phyloP scores from a whole-genome alignment of 1,284 basidiomycete species.

The Anthracocystis panici-leucophaei region DNA sequence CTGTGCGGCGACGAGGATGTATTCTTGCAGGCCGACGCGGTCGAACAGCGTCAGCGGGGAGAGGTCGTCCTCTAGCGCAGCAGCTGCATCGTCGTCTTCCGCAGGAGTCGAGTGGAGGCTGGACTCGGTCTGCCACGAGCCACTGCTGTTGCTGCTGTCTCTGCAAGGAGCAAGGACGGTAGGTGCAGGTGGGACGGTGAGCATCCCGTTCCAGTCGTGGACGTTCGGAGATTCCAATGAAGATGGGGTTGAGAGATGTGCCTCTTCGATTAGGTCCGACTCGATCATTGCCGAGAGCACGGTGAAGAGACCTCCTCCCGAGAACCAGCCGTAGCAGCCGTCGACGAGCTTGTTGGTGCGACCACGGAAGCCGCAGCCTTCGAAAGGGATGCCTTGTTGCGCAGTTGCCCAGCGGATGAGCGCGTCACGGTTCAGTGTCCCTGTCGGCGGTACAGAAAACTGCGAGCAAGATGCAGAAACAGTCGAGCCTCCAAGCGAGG shows the following conservation, averaged over 20 bases:
- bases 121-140: constrained; percentile 47
- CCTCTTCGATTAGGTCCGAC: constrained; percentile 42
- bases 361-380: constrained; percentile 92
- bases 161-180: constrained; percentile 4
- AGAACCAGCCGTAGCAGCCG: constrained; percentile 95
- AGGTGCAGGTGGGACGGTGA: constrained; percentile 29
- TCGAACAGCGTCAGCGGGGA: constrained; percentile 51
- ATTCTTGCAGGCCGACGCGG: constrained; percentile 82
- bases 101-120: constrained; percentile 6
- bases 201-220: constrained; percentile 42
- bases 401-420: constrained; percentile 85
- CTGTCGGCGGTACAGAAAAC: constrained; percentile 27
- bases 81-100: constrained; percentile 15
- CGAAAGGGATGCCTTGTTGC: constrained; percentile 86
- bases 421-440: constrained; percentile 75
- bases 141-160: constrained; percentile 13
- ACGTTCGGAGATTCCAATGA: constrained; percentile 45
- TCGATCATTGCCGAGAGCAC: constrained; percentile 79
- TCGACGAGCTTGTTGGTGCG: constrained; percentile 98
- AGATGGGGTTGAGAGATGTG: constrained; percentile 17
- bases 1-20: constrained; percentile 87
- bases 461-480: neutral
- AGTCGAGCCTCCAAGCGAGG: constrained; percentile 13
- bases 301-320: constrained; percentile 91
- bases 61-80: constrained; percentile 27